A percentile compares a stretch with the other conserved stretches of the same genome.
Conservation (phyloP, 2,329 filamentous ascomycete genomes). For the Thielaviopsis euricoi region DNA sequence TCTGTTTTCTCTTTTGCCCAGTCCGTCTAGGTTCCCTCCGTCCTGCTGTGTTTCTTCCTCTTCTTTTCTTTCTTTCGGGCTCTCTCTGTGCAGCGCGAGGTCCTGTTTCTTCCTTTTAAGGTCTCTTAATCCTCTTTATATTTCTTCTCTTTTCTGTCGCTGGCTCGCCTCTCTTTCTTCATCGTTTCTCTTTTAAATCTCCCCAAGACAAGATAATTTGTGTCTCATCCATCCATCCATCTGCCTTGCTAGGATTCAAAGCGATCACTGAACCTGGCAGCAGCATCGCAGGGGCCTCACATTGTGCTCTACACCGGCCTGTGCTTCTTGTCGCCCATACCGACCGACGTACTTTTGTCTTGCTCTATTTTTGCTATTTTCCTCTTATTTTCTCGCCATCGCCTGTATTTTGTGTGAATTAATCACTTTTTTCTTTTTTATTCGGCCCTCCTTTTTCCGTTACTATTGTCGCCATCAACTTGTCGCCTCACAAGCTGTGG, state of each 20-base stretch:
- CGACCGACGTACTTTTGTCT: not conserved
- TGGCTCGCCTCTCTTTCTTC: not conserved
- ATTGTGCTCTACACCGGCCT: not conserved
- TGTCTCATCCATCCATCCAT: not conserved
- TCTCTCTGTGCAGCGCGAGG: too few relatives aligned
- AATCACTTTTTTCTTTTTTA: not conserved
- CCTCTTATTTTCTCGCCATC: not conserved
- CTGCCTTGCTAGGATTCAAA: not conserved
- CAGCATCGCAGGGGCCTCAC: not conserved
- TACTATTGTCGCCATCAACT: not conserved
- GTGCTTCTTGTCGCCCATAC: not conserved
- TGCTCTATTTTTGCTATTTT: not conserved
- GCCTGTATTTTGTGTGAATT: not conserved
- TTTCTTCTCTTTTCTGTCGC: not conserved
- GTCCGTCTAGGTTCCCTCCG: not conserved
- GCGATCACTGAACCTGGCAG: not conserved
- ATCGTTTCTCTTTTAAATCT: not conserved
- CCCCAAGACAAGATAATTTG: not conserved
- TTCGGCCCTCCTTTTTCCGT: not conserved
- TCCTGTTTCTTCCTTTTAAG: not conserved
- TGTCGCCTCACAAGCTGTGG: constrained; percentile 17
- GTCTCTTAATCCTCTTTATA: too few relatives aligned
- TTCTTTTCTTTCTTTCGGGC: not conserved
- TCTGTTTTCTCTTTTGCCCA: not conserved
- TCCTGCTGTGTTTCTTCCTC: not conserved